Conservation (phyloP, 1,139 yeast species). For the Geotrichum aggregatum region DNA sequence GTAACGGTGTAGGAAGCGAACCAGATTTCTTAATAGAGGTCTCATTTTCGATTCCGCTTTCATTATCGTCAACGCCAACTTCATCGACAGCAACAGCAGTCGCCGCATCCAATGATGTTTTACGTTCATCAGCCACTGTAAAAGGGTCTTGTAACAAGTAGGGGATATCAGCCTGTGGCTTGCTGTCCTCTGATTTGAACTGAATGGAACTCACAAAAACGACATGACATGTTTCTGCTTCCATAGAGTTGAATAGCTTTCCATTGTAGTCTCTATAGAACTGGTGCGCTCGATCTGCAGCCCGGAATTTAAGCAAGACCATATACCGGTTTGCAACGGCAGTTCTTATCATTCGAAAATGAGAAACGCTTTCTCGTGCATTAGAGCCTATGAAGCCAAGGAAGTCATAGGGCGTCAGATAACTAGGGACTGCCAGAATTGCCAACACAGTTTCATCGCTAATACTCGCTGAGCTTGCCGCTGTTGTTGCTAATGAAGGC, state of each 20-base stretch:
- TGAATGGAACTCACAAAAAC: constrained; percentile 62
- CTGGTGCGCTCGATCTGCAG: constrained; percentile 50
- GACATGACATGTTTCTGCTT: constrained; percentile 81
- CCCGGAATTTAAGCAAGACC: constrained; percentile 71
- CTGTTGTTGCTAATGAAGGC: background rate
- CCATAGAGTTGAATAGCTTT: constrained; percentile 75
- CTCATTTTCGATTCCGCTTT: background rate
- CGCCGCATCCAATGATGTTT: background rate
- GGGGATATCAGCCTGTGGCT: constrained; percentile 44
- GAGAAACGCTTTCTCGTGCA: constrained; percentile 56
- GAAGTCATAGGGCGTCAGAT: constrained; percentile 79
- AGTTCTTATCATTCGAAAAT: constrained; percentile 67
- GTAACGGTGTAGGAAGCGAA: background rate
- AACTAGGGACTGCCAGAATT: constrained; percentile 80
- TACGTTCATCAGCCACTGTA: constrained; percentile 37
- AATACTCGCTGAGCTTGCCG: background rate
- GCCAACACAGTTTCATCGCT: constrained; percentile 48
- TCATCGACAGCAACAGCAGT: constrained; percentile 6
- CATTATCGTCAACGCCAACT: background rate
- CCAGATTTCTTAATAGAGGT: too few species aligned
- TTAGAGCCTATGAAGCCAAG: constrained; percentile 72
- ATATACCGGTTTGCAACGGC: constrained; percentile 66
- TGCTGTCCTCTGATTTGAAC: constrained; percentile 32
- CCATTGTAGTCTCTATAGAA: constrained; percentile 72
- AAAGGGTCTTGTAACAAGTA: constrained; percentile 74